These are phyloP conservation scores for Filobasidium uniguttulatum DNA, from an alignment of 1,284 basidiomycete genomes.

Conservation along the genomic window DNA sequence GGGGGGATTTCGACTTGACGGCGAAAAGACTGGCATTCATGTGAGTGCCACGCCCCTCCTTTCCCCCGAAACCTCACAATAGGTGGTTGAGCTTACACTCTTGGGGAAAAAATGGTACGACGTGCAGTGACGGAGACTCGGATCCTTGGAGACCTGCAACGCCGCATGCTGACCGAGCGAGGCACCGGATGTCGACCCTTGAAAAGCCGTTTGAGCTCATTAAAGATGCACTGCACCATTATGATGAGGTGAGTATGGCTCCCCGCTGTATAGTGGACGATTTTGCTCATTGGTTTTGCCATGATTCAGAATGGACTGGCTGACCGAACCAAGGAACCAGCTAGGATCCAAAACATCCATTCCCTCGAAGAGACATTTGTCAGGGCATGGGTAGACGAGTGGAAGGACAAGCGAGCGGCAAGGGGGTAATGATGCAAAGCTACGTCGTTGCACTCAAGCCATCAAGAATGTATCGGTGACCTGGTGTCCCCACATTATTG, in stretches of 20 bases:
- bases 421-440: no score
- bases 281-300: neutral
- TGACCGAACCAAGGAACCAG: constrained; percentile 54
- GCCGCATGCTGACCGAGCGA: constrained; percentile 66
- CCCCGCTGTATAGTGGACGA: neutral
- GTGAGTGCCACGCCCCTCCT: constrained; percentile 30
- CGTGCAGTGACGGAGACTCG: constrained; percentile 18
- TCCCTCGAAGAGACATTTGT: constrained; percentile 69
- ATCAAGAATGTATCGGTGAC: no score
- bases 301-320: constrained; percentile 61
- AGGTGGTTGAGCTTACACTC: neutral
- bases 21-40: constrained; percentile 71
- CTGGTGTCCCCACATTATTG: no score
- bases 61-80: no score
- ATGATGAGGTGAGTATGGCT: constrained; percentile 45
- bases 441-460: no score
- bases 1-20: constrained; percentile 63
- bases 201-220: constrained; percentile 75
- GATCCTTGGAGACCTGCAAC: constrained; percentile 83
- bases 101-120: neutral
- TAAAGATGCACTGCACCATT: constrained; percentile 73
- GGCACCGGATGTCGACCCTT: constrained; percentile 54
- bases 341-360: constrained; percentile 67
- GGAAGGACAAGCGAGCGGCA: no score
- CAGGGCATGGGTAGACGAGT: constrained; percentile 63